Evolutionary conservation across 202 grass and related monocot genomes (phyloP).

Genomic region (Zizania palustris): DNA sequence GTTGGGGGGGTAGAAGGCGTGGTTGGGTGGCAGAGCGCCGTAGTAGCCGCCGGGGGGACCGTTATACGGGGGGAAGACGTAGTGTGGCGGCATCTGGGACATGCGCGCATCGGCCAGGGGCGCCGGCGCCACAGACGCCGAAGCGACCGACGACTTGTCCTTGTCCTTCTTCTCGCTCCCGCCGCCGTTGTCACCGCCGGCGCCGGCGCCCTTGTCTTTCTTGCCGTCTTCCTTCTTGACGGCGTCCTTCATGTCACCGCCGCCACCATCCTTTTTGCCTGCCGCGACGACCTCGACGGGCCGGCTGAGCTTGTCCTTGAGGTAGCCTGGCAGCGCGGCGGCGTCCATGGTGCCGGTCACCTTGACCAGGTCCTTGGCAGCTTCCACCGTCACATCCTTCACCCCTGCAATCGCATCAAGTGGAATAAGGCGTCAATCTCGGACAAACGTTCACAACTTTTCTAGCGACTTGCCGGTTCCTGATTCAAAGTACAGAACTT

Average conservation of each 20-base stretch:
- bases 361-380: constrained; percentile 69
- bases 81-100: constrained; percentile 52
- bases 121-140: constrained; percentile 35
- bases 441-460: background rate
- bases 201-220: constrained; percentile 40
- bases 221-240: constrained; percentile 35
- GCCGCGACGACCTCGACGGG: constrained; percentile 57
- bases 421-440: constrained; percentile 1
- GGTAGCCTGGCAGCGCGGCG: constrained; percentile 54
- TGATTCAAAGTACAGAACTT: background rate
- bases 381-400: constrained; percentile 59
- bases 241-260: constrained; percentile 39
- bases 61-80: constrained; percentile 27
- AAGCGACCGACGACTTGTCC: constrained; percentile 20
- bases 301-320: constrained; percentile 69
- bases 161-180: constrained; percentile 35
- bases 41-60: constrained; percentile 31
- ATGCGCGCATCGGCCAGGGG: constrained; percentile 43
- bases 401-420: constrained; percentile 50
- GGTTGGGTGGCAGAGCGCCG: constrained; percentile 20
- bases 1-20: constrained; percentile 37
- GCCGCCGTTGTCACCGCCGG: background rate
- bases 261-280: constrained; percentile 48
- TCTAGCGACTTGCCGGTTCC: background rate
- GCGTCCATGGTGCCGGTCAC: constrained; percentile 82